Conservation (phyloP, 2,329 filamentous ascomycete genomes). For the Coniella lustricola region DNA sequence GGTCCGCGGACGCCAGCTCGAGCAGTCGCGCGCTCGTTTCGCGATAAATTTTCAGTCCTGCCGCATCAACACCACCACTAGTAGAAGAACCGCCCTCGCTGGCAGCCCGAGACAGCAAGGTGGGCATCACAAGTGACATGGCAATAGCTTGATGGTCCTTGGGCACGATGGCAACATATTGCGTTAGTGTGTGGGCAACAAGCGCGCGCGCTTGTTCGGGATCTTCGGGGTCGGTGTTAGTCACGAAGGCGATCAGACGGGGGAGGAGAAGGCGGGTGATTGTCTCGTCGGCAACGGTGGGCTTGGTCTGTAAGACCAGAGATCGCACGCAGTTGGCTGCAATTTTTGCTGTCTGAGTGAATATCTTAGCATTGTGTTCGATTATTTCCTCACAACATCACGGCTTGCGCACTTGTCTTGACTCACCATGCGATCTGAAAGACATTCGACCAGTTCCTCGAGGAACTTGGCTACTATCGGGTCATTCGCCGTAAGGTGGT, state of each 20-base stretch:
- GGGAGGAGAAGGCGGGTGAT: slow-evolving; percentile 71
- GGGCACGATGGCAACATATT: slow-evolving; percentile 53
- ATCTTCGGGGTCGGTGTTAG: slow-evolving; percentile 64
- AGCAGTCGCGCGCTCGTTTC: slow-evolving; percentile 73
- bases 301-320: slow-evolving; percentile 60
- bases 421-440: slow-evolving; percentile 65
- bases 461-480: slow-evolving; percentile 68
- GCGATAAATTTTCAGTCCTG: slow-evolving; percentile 47
- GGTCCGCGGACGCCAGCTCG: slow-evolving; percentile 72
- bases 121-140: slow-evolving; percentile 70
- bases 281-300: slow-evolving; percentile 60
- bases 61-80: slow-evolving; percentile 19
- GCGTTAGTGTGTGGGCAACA: slow-evolving; percentile 66
- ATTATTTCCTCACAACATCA: neutral
- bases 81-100: slow-evolving; percentile 44
- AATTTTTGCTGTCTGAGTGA: slow-evolving; percentile 69
- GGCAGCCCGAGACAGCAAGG: slow-evolving; percentile 65
- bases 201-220: slow-evolving; percentile 67
- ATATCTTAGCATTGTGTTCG: slow-evolving; percentile 17
- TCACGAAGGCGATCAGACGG: slow-evolving; percentile 67
- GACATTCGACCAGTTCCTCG: slow-evolving; percentile 76
- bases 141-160: slow-evolving; percentile 47
- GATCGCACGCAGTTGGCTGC: slow-evolving; percentile 86
- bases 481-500: slow-evolving; percentile 67
- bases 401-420: neutral